These are phyloP conservation scores for Aeminium ludgeri DNA, from an alignment of 495 filamentous ascomycete species.

Conservation along the genomic window DNA sequence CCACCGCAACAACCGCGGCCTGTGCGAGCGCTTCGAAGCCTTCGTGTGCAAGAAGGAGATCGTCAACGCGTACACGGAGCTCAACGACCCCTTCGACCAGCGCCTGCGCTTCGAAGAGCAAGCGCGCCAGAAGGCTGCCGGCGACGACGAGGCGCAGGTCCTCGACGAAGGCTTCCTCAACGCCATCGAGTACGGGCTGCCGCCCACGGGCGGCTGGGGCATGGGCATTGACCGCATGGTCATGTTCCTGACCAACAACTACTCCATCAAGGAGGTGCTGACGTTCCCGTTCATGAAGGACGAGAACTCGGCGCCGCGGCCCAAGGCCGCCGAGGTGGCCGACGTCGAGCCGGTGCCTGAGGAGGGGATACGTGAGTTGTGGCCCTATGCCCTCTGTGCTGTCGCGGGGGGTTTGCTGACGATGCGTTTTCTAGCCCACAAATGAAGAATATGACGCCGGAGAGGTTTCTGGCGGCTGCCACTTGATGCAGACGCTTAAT, in stretches of 20 bases:
- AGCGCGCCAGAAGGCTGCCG: slow-evolving; percentile 83
- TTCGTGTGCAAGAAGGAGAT: slow-evolving; percentile 98
- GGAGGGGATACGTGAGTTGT: slow-evolving; percentile 37
- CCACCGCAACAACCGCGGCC: slow-evolving; percentile 61
- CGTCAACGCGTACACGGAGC: slow-evolving; percentile 89
- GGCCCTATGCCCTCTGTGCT: not conserved
- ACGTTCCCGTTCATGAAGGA: slow-evolving; percentile 84
- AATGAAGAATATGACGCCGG: too few relatives aligned
- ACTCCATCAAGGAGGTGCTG: slow-evolving; percentile 89
- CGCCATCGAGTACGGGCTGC: slow-evolving; percentile 70
- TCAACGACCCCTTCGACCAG: slow-evolving; percentile 95
- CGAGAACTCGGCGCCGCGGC: slow-evolving; percentile 33
- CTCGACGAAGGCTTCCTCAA: slow-evolving; percentile 89
- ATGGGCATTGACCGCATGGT: slow-evolving; percentile 93
- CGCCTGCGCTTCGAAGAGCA: slow-evolving; percentile 92
- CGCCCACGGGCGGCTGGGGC: slow-evolving; percentile 91
- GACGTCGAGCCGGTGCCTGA: slow-evolving; percentile 45
- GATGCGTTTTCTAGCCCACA: too few relatives aligned
- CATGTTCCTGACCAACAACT: slow-evolving; percentile 95
- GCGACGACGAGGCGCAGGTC: slow-evolving; percentile 90
- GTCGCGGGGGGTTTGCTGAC: too few relatives aligned
- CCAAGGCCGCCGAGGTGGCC: slow-evolving; percentile 46
- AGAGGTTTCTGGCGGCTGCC: too few relatives aligned
- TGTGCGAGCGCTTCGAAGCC: slow-evolving; percentile 93
- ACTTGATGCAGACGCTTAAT: too few relatives aligned